A percentile compares a stretch with the other conserved stretches of the same genome.
Conservation (phyloP, 2,329 filamentous ascomycete genomes). For the Aspergillus aculeatinus region DNA sequence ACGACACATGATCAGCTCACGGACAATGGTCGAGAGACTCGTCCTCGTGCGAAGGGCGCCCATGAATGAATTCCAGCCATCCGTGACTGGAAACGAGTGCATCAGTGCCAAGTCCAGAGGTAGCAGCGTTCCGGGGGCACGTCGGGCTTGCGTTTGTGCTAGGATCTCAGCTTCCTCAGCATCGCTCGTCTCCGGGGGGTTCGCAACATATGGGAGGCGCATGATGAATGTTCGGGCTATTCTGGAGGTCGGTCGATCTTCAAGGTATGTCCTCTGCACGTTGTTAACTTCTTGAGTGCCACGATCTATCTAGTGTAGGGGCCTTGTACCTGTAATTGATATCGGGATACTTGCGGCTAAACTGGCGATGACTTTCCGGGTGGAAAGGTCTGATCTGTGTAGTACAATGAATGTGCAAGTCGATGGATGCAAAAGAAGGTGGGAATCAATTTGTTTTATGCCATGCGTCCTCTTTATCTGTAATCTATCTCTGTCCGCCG, state of each 20-base stretch:
- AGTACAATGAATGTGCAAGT: neutral
- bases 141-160: constrained; percentile 51
- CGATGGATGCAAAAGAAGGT: neutral
- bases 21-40: constrained; percentile 52
- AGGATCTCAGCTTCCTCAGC: constrained; percentile 52
- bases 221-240: constrained; percentile 36
- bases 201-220: constrained; percentile 55
- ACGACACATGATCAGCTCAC: constrained; percentile 77
- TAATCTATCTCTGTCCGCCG: neutral
- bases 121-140: constrained; percentile 51
- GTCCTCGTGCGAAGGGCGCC: constrained; percentile 56
- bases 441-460: neutral
- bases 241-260: neutral
- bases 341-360: neutral
- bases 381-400: neutral
- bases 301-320: neutral
- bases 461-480: neutral
- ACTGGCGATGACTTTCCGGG: neutral
- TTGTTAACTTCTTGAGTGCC: neutral
- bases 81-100: constrained; percentile 55
- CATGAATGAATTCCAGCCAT: constrained; percentile 60
- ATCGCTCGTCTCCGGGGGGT: constrained; percentile 49
- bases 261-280: neutral
- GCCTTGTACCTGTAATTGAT: neutral
- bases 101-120: constrained; percentile 56